Conservation (phyloP, 257 asterid genomes). For the Solanum piurae region DNA sequence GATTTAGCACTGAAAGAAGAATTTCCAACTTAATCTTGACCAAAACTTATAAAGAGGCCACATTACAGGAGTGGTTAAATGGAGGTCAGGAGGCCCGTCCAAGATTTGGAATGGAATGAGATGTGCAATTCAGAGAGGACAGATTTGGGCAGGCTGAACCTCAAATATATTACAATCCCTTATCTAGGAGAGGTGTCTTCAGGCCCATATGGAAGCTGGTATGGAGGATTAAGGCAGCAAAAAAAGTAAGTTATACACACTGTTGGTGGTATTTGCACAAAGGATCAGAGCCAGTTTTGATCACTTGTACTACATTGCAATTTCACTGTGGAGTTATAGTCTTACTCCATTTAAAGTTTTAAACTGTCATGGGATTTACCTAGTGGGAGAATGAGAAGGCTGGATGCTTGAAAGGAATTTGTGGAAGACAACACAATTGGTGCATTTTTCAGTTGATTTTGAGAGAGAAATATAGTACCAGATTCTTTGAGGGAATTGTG, state of each 20-base stretch:
- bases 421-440: neutral
- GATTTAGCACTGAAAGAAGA: neutral
- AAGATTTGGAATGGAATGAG: neutral
- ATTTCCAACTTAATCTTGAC: neutral
- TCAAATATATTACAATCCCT: neutral
- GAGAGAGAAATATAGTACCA: neutral
- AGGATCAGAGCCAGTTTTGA: neutral
- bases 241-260: neutral
- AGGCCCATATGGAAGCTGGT: neutral
- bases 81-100: neutral
- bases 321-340: neutral
- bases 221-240: neutral
- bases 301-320: neutral
- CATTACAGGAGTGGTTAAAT: neutral
- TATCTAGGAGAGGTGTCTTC: neutral
- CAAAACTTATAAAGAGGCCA: neutral
- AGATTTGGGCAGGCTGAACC: neutral
- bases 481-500: neutral
- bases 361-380: neutral
- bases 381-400: neutral
- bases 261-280: neutral
- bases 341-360: neutral
- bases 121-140: neutral
- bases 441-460: neutral
- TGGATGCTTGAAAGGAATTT: neutral